Percentiles rank a stretch among this genome's conserved stretches.
phyloP scores from a whole-genome alignment of 768 basidiomycete species.

The Pleurotus tuber-regium region DNA sequence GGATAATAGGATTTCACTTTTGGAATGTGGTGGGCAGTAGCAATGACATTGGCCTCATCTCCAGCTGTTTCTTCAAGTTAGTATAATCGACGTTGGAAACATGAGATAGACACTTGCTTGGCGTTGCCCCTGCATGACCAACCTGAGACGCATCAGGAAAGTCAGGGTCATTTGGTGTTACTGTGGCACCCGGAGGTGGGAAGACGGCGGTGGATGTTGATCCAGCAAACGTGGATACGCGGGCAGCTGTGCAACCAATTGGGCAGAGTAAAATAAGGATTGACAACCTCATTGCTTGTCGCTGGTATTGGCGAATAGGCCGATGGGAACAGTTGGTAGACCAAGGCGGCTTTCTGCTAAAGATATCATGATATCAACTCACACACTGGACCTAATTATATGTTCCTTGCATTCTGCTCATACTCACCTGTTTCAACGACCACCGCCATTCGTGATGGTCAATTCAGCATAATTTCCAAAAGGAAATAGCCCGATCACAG shows the following conservation, averaged over 20 bases:
- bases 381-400: too few species aligned
- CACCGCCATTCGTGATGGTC: too few species aligned
- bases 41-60: slow-evolving; percentile 38
- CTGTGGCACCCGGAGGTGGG: slow-evolving; percentile 38
- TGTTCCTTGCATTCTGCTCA: too few species aligned
- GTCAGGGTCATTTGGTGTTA: slow-evolving; percentile 29
- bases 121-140: slow-evolving; percentile 47
- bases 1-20: slow-evolving; percentile 38
- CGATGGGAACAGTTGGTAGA: too few species aligned
- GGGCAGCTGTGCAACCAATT: not conserved
- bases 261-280: not conserved
- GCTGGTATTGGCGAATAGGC: too few species aligned
- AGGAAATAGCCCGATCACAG: too few species aligned
- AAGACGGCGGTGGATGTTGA: slow-evolving; percentile 37
- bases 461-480: too few species aligned
- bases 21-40: slow-evolving; percentile 39
- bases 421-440: too few species aligned
- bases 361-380: too few species aligned
- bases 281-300: not conserved
- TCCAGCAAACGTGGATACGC: slow-evolving; percentile 41
- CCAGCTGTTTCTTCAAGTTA: slow-evolving; percentile 29
- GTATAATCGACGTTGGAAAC: not conserved
- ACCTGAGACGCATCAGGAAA: slow-evolving; percentile 42
- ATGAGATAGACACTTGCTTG: slow-evolving; percentile 32
- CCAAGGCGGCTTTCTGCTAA: too few species aligned